Evolutionary conservation across 2,329 filamentous ascomycete species (phyloP), one percentile per base, ranked within the genome.

Genomic region (Fusarium veterinarium): DNA sequence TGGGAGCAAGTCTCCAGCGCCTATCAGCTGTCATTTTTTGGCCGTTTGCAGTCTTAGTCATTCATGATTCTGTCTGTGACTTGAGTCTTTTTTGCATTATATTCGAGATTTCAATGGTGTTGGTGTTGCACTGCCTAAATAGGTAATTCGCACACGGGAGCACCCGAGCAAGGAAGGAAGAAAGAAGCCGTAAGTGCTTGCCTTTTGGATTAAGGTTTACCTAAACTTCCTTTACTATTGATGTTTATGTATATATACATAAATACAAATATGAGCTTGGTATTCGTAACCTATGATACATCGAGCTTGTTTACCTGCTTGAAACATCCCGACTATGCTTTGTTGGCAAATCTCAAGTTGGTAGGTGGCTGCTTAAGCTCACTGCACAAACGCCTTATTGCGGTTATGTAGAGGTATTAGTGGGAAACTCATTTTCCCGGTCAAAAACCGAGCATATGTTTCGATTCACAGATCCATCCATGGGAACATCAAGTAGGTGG

Each of bases 1-100:
- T 72, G 75, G 75, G 75, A 76, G 75, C 75, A 76, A 41, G 61
- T 58, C 74, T 71, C 75, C 66, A 62, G 20, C n/a, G 62, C 73
- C 75, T 31, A 35, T 73, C 62, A 61, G 40, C 53, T 61, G 20
- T 58, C 33, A 4, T 51, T 60, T 72, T 75, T 74, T 59, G 42
- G 8, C 6, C 30, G 52, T 44, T n/a, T 9, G 3, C 9, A 11
- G 17, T 37, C 5, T 20, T 25, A 2, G 30, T 13, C 16, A 14
- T 23, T 3, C 17, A 9, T 20, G 23, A 16, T 20, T 37, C 25
- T 20, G 17, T 23, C 25, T 20, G 20, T 23, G 6, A 12, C n/a
- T 23, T 33, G 38, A 3, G 13, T n/a, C 25, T 40, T 30, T 25
- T 25, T 52, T 33, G 11, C 17, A 23, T 19, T 8, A 4, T 12